A percentile compares a stretch with the other conserved stretches of the same genome.
These are phyloP conservation scores for Leishmania turanica DNA, from an alignment of 208 protist species.

Conservation along the genomic window DNA sequence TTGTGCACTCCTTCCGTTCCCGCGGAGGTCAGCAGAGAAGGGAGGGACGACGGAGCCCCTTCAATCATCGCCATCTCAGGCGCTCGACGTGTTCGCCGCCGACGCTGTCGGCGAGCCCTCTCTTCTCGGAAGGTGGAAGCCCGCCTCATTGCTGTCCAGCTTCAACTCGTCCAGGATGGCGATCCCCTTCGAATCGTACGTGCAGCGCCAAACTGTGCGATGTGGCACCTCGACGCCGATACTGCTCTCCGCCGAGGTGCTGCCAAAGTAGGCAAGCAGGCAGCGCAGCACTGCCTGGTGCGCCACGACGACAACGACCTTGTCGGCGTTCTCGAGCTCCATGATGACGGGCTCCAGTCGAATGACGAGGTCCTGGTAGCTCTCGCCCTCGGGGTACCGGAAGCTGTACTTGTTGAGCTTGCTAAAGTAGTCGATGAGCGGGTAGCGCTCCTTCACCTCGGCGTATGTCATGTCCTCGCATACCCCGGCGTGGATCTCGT, in stretches of 20 bases:
- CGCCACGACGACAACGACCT: conserved; percentile 82
- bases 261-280: conserved; percentile 88
- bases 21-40: not conserved
- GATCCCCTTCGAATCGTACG: conserved; percentile 85
- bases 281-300: conserved; percentile 87
- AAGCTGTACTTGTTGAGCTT: conserved; percentile 87
- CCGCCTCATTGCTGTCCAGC: conserved; percentile 48
- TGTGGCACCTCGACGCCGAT: conserved; percentile 79
- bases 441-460: conserved; percentile 74
- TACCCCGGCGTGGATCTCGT: conserved; percentile 90
- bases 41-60: not conserved
- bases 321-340: conserved; percentile 87
- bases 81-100: not conserved
- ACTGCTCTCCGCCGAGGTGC: conserved; percentile 78
- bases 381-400: conserved; percentile 89
- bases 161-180: conserved; percentile 74
- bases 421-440: conserved; percentile 80
- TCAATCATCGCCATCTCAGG: not conserved
- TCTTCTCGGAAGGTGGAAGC: conserved; percentile 16
- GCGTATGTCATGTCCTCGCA: conserved; percentile 88
- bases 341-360: conserved; percentile 92
- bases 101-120: not conserved
- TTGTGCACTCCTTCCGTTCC: not conserved
- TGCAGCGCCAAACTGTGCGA: conserved; percentile 86
- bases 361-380: conserved; percentile 88